Evolutionary conservation across 768 basidiomycete genomes (phyloP).

Genomic region (Macrolepiota dolichaula): DNA sequence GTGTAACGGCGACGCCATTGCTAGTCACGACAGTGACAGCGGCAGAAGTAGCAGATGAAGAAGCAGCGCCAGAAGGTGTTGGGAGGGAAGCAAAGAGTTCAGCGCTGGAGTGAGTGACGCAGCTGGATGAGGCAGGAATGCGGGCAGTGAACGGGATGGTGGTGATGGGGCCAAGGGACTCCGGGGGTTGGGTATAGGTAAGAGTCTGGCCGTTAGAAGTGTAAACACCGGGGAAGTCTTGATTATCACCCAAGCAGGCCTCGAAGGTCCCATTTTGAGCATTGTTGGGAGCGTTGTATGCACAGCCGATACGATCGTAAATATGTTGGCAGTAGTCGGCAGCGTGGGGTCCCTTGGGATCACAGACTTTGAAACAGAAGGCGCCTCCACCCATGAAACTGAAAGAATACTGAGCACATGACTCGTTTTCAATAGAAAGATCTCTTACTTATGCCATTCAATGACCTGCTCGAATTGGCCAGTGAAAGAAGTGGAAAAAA

Average conservation of each 20-base stretch:
- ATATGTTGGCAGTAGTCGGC: constrained; percentile 65
- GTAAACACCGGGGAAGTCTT: constrained; percentile 55
- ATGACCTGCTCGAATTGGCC: constrained; percentile 48
- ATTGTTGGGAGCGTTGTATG: constrained; percentile 67
- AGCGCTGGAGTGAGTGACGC: constrained; percentile 26
- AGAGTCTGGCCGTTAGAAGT: constrained; percentile 30
- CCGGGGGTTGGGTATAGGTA: constrained; percentile 38
- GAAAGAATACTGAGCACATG: background rate
- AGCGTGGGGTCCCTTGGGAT: constrained; percentile 49
- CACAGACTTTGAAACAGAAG: constrained; percentile 76
- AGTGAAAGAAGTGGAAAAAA: constrained; percentile 58
- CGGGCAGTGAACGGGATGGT: constrained; percentile 33
- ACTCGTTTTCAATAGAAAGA: no score
- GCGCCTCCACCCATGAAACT: constrained; percentile 67
- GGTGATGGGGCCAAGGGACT: constrained; percentile 33
- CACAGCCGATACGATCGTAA: constrained; percentile 72
- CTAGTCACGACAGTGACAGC: background rate
- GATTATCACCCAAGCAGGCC: constrained; percentile 63
- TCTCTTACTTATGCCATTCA: constrained; percentile 64
- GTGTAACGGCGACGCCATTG: background rate
- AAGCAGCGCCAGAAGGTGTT: background rate
- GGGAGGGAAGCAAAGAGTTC: constrained; percentile 24
- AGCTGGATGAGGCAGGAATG: constrained; percentile 35
- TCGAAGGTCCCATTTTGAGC: constrained; percentile 60
- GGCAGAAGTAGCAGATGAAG: background rate